These are phyloP conservation scores for Tausonia pullulans DNA, from an alignment of 1,284 basidiomycete genomes.

Conservation along the genomic window DNA sequence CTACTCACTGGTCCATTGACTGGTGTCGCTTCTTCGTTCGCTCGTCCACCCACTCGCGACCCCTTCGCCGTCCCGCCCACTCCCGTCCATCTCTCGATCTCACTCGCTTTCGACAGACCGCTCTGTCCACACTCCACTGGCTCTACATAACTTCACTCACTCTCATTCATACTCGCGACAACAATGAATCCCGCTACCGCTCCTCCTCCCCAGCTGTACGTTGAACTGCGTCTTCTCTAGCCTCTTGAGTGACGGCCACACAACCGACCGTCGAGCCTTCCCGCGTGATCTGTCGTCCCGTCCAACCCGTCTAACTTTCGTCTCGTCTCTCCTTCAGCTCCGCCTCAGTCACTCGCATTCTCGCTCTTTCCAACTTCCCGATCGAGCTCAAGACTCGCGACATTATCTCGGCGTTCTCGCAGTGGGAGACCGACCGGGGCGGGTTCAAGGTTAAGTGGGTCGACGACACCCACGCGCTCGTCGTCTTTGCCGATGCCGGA, in stretches of 20 bases:
- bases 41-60: too few species aligned
- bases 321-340: constrained; percentile 35
- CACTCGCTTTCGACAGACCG: too few species aligned
- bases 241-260: background rate
- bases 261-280: background rate
- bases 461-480: constrained; percentile 88
- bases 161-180: too few species aligned
- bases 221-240: background rate
- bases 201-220: too few species aligned
- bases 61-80: too few species aligned
- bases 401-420: constrained; percentile 78
- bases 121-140: too few species aligned
- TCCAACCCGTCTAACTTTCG: background rate
- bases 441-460: constrained; percentile 99
- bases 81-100: too few species aligned
- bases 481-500: constrained; percentile 67
- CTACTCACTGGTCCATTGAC: too few species aligned
- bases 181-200: too few species aligned
- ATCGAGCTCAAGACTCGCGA: constrained; percentile 96
- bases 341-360: constrained; percentile 89
- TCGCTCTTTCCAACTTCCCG: constrained; percentile 80
- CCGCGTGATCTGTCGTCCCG: background rate
- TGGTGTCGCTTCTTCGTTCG: too few species aligned
- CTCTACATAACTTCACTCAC: too few species aligned
- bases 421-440: constrained; percentile 69